Evolutionary conservation across 306 rosid species (phyloP).

Genomic region (Calophaca sinica): DNA sequence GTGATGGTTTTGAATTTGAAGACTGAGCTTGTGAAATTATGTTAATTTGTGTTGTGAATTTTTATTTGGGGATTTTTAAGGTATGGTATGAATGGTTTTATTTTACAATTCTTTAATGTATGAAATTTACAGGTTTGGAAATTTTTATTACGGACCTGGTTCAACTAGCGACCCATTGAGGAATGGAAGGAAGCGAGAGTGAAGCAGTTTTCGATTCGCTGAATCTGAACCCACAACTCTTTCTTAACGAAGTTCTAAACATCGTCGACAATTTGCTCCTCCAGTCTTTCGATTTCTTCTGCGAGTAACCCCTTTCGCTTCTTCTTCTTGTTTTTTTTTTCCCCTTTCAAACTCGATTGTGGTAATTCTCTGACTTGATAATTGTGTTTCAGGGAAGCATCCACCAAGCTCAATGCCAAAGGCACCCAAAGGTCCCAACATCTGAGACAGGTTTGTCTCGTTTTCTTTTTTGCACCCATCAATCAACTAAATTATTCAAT

Average conservation of each 20-base stretch:
- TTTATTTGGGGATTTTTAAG: no score
- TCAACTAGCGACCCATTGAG: neutral
- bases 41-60: no score
- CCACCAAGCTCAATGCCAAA: conserved; percentile 52
- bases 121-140: no score
- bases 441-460: conserved; percentile 58
- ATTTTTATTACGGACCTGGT: no score
- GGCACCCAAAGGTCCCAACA: conserved; percentile 64
- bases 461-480: neutral
- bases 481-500: neutral
- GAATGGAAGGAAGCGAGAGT: conserved; percentile 74
- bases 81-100: no score
- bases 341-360: neutral
- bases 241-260: conserved; percentile 77
- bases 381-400: conserved; percentile 65
- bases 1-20: no score
- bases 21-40: no score
- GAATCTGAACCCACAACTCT: conserved; percentile 76
- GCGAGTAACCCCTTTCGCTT: conserved; percentile 46
- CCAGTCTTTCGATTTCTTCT: conserved; percentile 72
- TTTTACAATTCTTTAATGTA: no score
- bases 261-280: conserved; percentile 62
- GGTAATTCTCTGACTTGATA: neutral
- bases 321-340: neutral
- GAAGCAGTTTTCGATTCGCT: conserved; percentile 70